Conservation (phyloP, 345 rosid genomes). For the Brassica nigra region DNA sequence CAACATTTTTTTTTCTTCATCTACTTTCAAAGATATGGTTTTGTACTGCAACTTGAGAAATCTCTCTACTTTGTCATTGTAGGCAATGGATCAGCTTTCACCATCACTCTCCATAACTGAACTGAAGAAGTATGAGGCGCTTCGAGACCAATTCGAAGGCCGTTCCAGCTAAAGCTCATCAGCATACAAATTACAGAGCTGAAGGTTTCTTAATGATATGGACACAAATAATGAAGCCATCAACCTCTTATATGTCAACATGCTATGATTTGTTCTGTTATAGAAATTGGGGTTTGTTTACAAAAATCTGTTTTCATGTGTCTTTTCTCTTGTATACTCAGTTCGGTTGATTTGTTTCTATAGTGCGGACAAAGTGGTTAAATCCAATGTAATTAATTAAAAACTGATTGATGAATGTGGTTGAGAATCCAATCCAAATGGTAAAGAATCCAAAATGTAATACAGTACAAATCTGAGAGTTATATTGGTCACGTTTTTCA, state of each 20-base stretch:
- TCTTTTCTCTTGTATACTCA: too few species aligned
- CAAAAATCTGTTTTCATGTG: neutral
- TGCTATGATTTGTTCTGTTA: neutral
- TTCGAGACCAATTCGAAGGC: constrained; percentile 81
- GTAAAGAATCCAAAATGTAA: neutral
- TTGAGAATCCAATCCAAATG: neutral
- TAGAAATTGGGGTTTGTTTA: neutral
- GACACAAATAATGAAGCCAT: neutral
- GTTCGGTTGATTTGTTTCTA: neutral
- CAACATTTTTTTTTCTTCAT: neutral
- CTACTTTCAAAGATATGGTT: neutral
- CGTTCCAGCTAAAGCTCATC: constrained; percentile 28
- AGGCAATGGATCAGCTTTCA: constrained; percentile 82
- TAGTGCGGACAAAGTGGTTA: neutral
- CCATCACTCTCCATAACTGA: constrained; percentile 90
- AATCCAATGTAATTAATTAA: neutral
- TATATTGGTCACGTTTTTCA: neutral
- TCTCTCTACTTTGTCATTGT: constrained; percentile 5
- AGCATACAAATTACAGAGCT: neutral
- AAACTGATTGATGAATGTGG: neutral
- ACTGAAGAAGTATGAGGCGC: constrained; percentile 82
- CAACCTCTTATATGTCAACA: neutral
- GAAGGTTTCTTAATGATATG: neutral
- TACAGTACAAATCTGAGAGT: neutral
- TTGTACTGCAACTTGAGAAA: neutral